Percentiles rank a stretch among this genome's conserved stretches.
phyloP scores from a whole-genome alignment of 306 rosid species.

The Ochetophila trinervis region DNA sequence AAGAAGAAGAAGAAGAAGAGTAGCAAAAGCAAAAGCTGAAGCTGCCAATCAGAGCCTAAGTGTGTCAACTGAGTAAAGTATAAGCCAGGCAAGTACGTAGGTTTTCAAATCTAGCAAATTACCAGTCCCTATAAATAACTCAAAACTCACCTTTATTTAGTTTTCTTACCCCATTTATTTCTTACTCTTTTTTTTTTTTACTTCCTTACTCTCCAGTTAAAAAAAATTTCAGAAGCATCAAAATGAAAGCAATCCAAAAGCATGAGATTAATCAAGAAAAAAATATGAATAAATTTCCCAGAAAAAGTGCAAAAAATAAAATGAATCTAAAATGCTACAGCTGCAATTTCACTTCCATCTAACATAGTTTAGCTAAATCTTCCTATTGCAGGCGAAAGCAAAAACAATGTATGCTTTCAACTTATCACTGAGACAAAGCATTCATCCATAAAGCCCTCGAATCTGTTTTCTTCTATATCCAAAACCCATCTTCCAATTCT shows the following conservation, averaged over 20 bases:
- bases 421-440: neutral
- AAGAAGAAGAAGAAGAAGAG: too few relatives aligned
- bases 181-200: neutral
- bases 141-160: neutral
- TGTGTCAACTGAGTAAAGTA: too few relatives aligned
- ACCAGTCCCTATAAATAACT: slow-evolving; percentile 3
- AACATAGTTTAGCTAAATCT: neutral
- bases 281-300: neutral
- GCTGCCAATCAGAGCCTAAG: too few relatives aligned
- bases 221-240: neutral
- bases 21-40: too few relatives aligned
- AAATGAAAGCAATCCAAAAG: neutral
- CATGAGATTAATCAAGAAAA: neutral
- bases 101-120: neutral
- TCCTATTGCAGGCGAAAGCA: neutral
- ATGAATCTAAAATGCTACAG: neutral
- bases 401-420: neutral
- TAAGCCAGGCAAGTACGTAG: neutral
- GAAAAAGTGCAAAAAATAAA: neutral
- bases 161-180: neutral
- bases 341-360: slow-evolving; percentile 13
- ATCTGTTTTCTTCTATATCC: slow-evolving; percentile 7
- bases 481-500: slow-evolving; percentile 15
- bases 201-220: neutral
- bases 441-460: neutral